phyloP scores from a whole-genome alignment of 1,284 basidiomycete species.

The Stereum hirsutum region DNA sequence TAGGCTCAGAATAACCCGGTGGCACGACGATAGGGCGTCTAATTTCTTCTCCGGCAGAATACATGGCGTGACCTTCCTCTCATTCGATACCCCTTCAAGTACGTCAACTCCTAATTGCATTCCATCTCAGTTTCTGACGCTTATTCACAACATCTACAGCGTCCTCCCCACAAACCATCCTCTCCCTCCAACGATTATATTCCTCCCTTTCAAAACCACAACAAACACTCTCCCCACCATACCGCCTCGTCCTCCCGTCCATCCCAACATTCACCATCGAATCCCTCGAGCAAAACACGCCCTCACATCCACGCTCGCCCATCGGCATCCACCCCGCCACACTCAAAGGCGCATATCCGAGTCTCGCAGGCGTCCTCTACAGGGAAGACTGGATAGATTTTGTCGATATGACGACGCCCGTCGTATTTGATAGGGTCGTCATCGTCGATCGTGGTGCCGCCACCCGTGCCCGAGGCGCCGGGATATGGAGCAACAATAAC shows the following conservation, averaged over 20 bases:
- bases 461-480: constrained; percentile 27
- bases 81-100: constrained; percentile 39
- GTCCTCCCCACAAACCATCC: constrained; percentile 62
- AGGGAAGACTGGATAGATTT: constrained; percentile 72
- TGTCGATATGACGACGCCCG: constrained; percentile 55
- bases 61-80: constrained; percentile 48
- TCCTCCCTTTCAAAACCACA: constrained; percentile 43
- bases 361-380: constrained; percentile 51
- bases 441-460: constrained; percentile 70
- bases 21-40: constrained; percentile 1
- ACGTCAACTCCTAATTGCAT: constrained; percentile 21
- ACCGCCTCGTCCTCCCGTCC: constrained; percentile 66
- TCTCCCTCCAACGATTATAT: constrained; percentile 76
- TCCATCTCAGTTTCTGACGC: constrained; percentile 7
- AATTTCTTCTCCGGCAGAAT: constrained; percentile 25
- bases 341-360: constrained; percentile 64
- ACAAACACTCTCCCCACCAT: constrained; percentile 49
- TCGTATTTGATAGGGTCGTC: constrained; percentile 67
- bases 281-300: constrained; percentile 39
- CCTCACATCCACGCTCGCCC: constrained; percentile 35
- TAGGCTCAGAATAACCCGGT: constrained; percentile 11
- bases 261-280: constrained; percentile 45
- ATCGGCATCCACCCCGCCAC: constrained; percentile 58
- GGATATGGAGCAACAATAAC: constrained; percentile 36
- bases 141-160: constrained; percentile 3